These are phyloP conservation scores for Malbranchea cinnamomea DNA, from an alignment of 2,329 filamentous ascomycete species.

Conservation along the genomic window DNA sequence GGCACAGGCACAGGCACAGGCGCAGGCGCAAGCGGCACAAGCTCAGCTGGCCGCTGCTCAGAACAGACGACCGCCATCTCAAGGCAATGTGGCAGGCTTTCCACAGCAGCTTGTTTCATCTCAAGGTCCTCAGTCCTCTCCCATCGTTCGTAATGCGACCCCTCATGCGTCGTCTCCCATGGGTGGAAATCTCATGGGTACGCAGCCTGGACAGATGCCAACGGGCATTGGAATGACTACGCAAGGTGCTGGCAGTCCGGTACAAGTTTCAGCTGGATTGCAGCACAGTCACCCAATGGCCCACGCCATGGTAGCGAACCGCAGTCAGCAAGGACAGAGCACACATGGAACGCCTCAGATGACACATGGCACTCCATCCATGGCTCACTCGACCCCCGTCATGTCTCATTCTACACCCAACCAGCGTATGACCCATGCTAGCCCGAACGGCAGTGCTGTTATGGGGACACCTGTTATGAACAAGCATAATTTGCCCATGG, in stretches of 20 bases:
- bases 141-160: conserved; percentile 32
- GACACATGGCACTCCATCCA: conserved; percentile 30
- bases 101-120: conserved; percentile 18
- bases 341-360: conserved; percentile 35
- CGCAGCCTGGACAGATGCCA: conserved; percentile 24
- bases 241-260: conserved; percentile 32
- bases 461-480: conserved; percentile 31
- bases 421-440: conserved; percentile 32
- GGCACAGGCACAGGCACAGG: neutral
- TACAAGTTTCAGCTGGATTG: conserved; percentile 29
- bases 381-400: conserved; percentile 32
- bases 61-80: conserved; percentile 37
- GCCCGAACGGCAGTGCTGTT: conserved; percentile 28
- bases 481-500: conserved; percentile 26
- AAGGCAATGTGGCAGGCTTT: conserved; percentile 23
- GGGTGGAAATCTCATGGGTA: conserved; percentile 23
- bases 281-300: conserved; percentile 34
- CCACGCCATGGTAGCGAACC: conserved; percentile 30
- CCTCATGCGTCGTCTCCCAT: conserved; percentile 33
- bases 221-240: conserved; percentile 31
- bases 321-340: conserved; percentile 32
- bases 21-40: conserved; percentile 1
- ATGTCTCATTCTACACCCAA: conserved; percentile 34
- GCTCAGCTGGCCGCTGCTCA: conserved; percentile 24
- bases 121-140: conserved; percentile 32